phyloP scores from a whole-genome alignment of 139 green algal genomes.

The Coccomyxa sp. region DNA sequence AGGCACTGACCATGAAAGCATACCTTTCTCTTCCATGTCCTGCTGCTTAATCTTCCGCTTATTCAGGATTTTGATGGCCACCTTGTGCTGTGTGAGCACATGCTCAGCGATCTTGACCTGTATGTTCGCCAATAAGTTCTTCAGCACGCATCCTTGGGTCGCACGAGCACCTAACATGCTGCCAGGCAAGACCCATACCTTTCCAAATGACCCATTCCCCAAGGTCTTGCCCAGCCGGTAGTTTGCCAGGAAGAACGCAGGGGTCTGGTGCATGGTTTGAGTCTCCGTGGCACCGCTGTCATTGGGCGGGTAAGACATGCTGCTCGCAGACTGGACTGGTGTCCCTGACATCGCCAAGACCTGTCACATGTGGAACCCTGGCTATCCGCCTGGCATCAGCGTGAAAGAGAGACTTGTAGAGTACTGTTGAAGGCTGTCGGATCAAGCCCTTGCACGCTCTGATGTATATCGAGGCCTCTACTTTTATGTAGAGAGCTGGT shows the following conservation, averaged over 20 bases:
- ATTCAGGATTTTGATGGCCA: slow-evolving; percentile 99
- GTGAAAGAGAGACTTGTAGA: too few relatives aligned
- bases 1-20: background rate
- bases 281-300: too few relatives aligned
- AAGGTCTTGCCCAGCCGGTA: slow-evolving; percentile 97
- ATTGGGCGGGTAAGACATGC: too few relatives aligned
- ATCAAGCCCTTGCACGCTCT: too few relatives aligned
- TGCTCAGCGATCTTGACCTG: slow-evolving; percentile 98
- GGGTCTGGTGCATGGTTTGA: too few relatives aligned
- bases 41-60: slow-evolving; percentile 98
- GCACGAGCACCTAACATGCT: background rate
- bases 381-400: too few relatives aligned
- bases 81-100: slow-evolving; percentile 94
- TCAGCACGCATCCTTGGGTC: background rate
- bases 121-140: background rate
- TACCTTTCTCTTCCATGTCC: slow-evolving; percentile 99
- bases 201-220: slow-evolving; percentile 98
- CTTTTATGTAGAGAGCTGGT: too few relatives aligned
- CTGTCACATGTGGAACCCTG: too few relatives aligned
- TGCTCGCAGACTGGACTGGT: too few relatives aligned
- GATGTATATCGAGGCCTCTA: too few relatives aligned
- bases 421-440: too few relatives aligned
- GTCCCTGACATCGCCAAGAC: too few relatives aligned
- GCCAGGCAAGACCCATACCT: slow-evolving; percentile 73
- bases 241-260: slow-evolving; percentile 90